phyloP scores from a whole-genome alignment of 768 basidiomycete genomes.

The Tricholoma saponaceum region DNA sequence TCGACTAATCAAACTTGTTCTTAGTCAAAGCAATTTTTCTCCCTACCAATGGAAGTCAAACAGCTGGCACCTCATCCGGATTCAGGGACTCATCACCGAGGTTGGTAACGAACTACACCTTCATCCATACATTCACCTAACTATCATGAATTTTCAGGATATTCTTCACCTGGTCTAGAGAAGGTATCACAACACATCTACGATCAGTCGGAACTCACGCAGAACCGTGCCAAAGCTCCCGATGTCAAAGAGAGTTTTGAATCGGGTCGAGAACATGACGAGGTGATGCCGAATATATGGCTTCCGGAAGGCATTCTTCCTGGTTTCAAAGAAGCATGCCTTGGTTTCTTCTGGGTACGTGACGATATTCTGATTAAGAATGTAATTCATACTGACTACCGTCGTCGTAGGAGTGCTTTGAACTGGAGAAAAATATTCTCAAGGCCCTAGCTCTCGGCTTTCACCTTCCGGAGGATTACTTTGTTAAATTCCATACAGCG shows the following conservation, averaged over 20 bases:
- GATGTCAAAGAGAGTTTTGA: conserved; percentile 54
- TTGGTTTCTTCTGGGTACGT: conserved; percentile 46
- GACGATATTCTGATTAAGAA: conserved; percentile 7
- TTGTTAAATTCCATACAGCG: conserved; percentile 35
- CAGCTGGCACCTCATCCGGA: conserved; percentile 42
- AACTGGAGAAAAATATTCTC: conserved; percentile 39
- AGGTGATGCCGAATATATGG: conserved; percentile 53
- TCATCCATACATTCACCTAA: conserved; percentile 15
- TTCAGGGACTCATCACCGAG: conserved; percentile 42
- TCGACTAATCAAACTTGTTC: not conserved
- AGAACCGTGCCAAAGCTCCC: conserved; percentile 27
- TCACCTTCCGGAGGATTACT: conserved; percentile 38
- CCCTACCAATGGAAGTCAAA: conserved; percentile 33
- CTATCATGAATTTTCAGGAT: conserved; percentile 20
- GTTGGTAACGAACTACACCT: conserved; percentile 17
- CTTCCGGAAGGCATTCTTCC: conserved; percentile 47
- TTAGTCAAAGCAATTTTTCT: conserved; percentile 35
- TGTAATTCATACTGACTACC: not conserved
- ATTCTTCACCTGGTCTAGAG: conserved; percentile 36
- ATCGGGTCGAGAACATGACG: conserved; percentile 44
- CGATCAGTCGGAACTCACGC: conserved; percentile 24
- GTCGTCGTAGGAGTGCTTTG: conserved; percentile 32
- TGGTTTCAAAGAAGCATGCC: conserved; percentile 48
- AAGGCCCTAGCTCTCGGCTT: conserved; percentile 47
- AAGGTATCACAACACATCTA: conserved; percentile 34